Percentiles rank a stretch among this genome's conserved stretches.
Conservation (phyloP, 2,329 filamentous ascomycete species). For the Sporothrix sp. region DNA sequence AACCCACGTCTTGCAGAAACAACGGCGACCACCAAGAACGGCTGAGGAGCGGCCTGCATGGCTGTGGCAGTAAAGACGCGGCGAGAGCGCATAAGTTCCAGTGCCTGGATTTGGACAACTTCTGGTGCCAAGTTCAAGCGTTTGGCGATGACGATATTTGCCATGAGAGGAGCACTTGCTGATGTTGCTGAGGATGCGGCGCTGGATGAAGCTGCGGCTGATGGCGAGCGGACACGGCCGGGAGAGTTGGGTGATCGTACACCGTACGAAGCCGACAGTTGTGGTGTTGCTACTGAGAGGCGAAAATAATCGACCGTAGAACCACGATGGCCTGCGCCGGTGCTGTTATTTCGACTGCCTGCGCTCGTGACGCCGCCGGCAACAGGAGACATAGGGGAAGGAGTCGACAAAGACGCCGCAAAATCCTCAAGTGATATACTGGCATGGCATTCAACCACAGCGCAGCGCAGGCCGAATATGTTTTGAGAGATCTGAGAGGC, state of each 20-base stretch:
- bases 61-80: constrained; percentile 68
- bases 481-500: constrained; percentile 48
- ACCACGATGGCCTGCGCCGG: not conserved
- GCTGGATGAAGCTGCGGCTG: not conserved
- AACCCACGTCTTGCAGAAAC: constrained; percentile 41
- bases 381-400: constrained; percentile 27
- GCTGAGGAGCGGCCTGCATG: constrained; percentile 62
- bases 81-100: constrained; percentile 68
- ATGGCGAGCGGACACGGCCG: not conserved
- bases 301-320: constrained; percentile 21
- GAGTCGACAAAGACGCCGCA: constrained; percentile 57
- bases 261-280: not conserved
- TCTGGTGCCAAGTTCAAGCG: constrained; percentile 66
- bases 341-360: constrained; percentile 2
- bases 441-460: constrained; percentile 61
- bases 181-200: constrained; percentile 17
- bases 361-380: constrained; percentile 17
- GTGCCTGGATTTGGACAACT: constrained; percentile 70
- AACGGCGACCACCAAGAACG: constrained; percentile 74
- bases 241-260: not conserved
- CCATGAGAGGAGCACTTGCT: constrained; percentile 39
- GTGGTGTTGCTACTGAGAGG: constrained; percentile 1
- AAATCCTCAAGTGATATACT: constrained; percentile 76
- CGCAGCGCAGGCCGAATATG: constrained; percentile 63
- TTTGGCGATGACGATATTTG: constrained; percentile 73